Evolutionary conservation across 106 monocot species (phyloP).

Genomic region (Acorus gramineus): DNA sequence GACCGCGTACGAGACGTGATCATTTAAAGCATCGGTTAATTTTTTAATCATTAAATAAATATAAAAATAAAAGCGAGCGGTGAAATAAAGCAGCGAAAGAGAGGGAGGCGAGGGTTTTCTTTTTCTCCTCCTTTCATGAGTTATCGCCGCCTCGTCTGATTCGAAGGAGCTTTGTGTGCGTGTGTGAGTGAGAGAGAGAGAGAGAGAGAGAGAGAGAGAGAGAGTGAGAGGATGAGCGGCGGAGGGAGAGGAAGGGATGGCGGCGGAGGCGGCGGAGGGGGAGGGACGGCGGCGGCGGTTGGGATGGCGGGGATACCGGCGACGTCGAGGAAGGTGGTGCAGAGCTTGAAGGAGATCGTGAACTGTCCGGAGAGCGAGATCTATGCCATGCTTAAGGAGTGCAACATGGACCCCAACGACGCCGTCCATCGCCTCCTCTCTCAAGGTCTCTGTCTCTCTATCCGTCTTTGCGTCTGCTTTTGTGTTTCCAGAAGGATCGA

Average conservation of each 20-base stretch:
- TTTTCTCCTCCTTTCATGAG: too few species aligned
- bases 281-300: constrained; percentile 4
- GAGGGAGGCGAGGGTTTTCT: too few species aligned
- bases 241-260: too few species aligned
- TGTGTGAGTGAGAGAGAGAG: background rate
- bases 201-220: background rate
- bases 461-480: too few species aligned
- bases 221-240: background rate
- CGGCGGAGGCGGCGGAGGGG: constrained; percentile 7
- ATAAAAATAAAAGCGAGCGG: too few species aligned
- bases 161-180: too few species aligned
- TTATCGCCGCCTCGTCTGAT: too few species aligned
- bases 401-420: constrained; percentile 75
- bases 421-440: constrained; percentile 58
- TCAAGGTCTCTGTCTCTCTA: constrained; percentile 27
- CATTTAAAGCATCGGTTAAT: too few species aligned
- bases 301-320: constrained; percentile 21
- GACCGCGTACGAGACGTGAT: too few species aligned
- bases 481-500: too few species aligned
- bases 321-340: constrained; percentile 48
- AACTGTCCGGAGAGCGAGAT: constrained; percentile 69
- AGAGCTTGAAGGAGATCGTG: constrained; percentile 73
- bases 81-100: too few species aligned
- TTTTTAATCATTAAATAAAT: too few species aligned
- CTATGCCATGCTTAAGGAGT: constrained; percentile 68